A percentile compares a stretch with the other conserved stretches of the same genome.
These are phyloP conservation scores for Waltergamsia citrina DNA, from an alignment of 2,329 filamentous ascomycete species.

Conservation along the genomic window DNA sequence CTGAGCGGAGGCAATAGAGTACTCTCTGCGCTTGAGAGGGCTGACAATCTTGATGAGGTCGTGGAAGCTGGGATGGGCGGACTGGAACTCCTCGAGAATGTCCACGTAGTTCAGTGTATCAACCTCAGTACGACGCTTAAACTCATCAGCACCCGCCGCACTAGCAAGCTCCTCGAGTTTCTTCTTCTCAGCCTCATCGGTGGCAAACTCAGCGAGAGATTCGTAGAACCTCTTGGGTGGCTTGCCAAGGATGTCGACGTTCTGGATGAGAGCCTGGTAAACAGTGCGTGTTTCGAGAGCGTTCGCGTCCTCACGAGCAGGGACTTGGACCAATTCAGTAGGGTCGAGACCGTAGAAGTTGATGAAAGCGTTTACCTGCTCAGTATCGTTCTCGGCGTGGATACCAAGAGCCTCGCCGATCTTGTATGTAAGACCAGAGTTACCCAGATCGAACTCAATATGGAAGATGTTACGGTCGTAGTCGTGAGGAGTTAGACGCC, in stretches of 20 bases:
- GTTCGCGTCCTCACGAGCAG: conserved; percentile 66
- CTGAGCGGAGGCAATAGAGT: conserved; percentile 97
- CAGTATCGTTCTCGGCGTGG: conserved; percentile 84
- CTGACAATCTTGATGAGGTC: conserved; percentile 81
- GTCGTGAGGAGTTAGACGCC: conserved; percentile 73
- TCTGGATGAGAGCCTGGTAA: conserved; percentile 84
- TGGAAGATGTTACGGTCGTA: conserved; percentile 99
- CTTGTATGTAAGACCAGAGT: conserved; percentile 87
- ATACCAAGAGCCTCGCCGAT: conserved; percentile 96
- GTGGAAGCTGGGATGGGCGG: conserved; percentile 79
- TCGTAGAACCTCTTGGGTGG: conserved; percentile 99
- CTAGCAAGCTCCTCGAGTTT: conserved; percentile 69
- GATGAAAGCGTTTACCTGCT: conserved; percentile 77
- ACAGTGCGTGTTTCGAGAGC: conserved; percentile 82
- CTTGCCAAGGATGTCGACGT: conserved; percentile 92
- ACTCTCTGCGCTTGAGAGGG: conserved; percentile 93
- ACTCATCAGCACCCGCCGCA: conserved; percentile 74
- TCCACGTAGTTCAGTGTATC: conserved; percentile 90
- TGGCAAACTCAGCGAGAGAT: conserved; percentile 74
- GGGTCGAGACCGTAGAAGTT: conserved; percentile 77
- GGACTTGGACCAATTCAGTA: conserved; percentile 82
- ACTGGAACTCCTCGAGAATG: conserved; percentile 79
- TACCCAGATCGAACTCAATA: conserved; percentile 93
- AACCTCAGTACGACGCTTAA: conserved; percentile 85
- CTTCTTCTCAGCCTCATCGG: conserved; percentile 72